Conservation (phyloP, 805 yeast species). For the Kazachstania psychrophila region DNA sequence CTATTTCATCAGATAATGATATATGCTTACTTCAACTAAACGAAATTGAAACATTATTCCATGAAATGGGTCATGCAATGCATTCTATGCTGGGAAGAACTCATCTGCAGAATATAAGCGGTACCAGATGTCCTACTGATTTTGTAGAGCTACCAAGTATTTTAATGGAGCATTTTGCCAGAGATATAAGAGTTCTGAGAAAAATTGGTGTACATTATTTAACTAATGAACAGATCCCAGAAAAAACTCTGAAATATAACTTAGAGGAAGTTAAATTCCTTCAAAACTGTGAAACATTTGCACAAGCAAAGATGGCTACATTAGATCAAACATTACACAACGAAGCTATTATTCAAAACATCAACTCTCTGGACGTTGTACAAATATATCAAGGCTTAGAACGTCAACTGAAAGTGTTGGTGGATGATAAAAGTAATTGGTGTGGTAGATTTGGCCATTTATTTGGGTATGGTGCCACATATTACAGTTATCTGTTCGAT, state of each 20-base stretch:
- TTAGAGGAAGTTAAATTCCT: slow-evolving; percentile 44
- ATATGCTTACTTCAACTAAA: slow-evolving; percentile 56
- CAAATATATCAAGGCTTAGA: slow-evolving; percentile 61
- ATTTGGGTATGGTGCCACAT: slow-evolving; percentile 87
- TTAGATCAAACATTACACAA: slow-evolving; percentile 74
- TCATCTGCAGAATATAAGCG: slow-evolving; percentile 79
- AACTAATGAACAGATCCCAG: slow-evolving; percentile 55
- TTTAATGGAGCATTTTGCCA: slow-evolving; percentile 89
- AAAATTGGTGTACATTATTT: slow-evolving; percentile 58
- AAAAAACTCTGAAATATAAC: slow-evolving; percentile 40
- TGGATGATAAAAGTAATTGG: slow-evolving; percentile 71
- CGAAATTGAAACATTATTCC: slow-evolving; percentile 91
- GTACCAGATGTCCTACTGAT: slow-evolving; percentile 92
- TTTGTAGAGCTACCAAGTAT: slow-evolving; percentile 95
- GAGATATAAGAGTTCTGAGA: slow-evolving; percentile 64
- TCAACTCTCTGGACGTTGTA: slow-evolving; percentile 45
- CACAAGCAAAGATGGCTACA: slow-evolving; percentile 84
- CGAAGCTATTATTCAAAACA: slow-evolving; percentile 28
- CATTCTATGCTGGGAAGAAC: slow-evolving; percentile 96
- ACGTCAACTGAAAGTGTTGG: slow-evolving; percentile 46
- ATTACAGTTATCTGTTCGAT: slow-evolving; percentile 85
- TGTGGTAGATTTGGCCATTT: slow-evolving; percentile 91
- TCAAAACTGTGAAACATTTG: slow-evolving; percentile 64
- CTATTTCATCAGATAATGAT: slow-evolving; percentile 28
- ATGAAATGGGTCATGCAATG: slow-evolving; percentile 98